A percentile compares a stretch with the other conserved stretches of the same genome.
phyloP scores from a whole-genome alignment of 2,329 filamentous ascomycete genomes.

The Domatiomyces globalis region DNA sequence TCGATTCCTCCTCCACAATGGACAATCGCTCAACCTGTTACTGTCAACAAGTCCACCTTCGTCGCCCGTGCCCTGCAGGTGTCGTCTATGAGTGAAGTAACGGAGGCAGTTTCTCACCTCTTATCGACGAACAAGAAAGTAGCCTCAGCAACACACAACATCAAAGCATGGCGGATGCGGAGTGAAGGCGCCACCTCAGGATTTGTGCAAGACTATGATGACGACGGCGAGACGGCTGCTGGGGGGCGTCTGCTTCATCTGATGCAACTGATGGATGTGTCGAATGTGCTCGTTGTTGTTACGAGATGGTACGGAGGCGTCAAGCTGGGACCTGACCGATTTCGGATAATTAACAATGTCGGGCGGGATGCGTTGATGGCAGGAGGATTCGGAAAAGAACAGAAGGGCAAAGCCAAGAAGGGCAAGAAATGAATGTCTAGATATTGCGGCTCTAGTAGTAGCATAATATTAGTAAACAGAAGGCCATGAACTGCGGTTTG shows the following conservation, averaged over 20 bases:
- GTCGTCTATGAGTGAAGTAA: constrained; percentile 55
- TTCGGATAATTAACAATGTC: constrained; percentile 75
- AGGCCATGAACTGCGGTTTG: no score
- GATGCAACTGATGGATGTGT: constrained; percentile 88
- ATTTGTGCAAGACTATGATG: constrained; percentile 77
- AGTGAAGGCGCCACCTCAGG: constrained; percentile 29
- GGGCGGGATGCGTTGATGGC: constrained; percentile 72
- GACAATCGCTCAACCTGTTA: constrained; percentile 57
- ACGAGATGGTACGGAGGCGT: constrained; percentile 92
- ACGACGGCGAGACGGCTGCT: constrained; percentile 89
- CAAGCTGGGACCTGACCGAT: constrained; percentile 74
- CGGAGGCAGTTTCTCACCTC: constrained; percentile 57
- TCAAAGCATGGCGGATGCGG: constrained; percentile 75
- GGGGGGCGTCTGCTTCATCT: constrained; percentile 73
- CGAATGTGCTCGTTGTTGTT: constrained; percentile 85
- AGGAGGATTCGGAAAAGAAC: constrained; percentile 53
- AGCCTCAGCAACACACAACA: constrained; percentile 83
- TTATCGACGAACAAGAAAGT: constrained; percentile 71
- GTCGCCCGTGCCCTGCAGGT: constrained; percentile 52
- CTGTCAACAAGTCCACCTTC: constrained; percentile 80
- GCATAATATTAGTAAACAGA: no score
- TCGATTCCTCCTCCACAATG: constrained; percentile 43
- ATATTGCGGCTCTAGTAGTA: background rate
- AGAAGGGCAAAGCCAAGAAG: constrained; percentile 21
- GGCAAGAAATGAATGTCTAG: background rate